These are phyloP conservation scores for Sonneratia caseolaris DNA, from an alignment of 345 rosid genomes.

Conservation along the genomic window DNA sequence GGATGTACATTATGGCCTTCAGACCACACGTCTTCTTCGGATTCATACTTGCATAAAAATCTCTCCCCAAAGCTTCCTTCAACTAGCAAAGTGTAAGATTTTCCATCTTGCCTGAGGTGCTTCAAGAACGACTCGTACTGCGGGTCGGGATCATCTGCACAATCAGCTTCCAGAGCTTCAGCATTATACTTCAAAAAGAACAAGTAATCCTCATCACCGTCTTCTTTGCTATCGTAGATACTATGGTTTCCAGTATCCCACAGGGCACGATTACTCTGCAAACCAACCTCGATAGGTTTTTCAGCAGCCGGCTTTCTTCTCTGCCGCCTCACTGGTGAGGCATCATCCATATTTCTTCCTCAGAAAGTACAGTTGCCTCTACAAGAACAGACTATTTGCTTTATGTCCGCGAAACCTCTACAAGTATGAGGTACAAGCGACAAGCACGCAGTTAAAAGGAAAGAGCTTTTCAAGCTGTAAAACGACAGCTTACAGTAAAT, in stretches of 20 bases:
- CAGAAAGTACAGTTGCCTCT: not conserved
- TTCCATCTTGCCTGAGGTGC: constrained; percentile 20
- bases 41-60: constrained; percentile 16
- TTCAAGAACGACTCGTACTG: constrained; percentile 27
- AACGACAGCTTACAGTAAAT: not conserved
- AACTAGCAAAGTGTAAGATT: constrained; percentile 21
- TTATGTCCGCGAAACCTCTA: not conserved
- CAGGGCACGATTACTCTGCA: not conserved
- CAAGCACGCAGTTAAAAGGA: not conserved
- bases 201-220: not conserved
- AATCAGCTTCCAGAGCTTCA: not conserved
- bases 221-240: not conserved
- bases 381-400: not conserved
- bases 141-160: constrained; percentile 17
- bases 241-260: not conserved
- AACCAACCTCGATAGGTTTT: not conserved
- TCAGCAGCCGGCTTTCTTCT: not conserved
- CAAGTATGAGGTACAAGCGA: not conserved
- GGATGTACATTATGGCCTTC: not conserved
- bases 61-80: constrained; percentile 9
- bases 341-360: not conserved
- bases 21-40: not conserved
- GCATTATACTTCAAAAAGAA: not conserved
- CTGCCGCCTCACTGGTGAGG: not conserved
- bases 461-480: not conserved